phyloP scores from a whole-genome alignment of 2,329 filamentous ascomycete species.

The Cordyceps cicadae region DNA sequence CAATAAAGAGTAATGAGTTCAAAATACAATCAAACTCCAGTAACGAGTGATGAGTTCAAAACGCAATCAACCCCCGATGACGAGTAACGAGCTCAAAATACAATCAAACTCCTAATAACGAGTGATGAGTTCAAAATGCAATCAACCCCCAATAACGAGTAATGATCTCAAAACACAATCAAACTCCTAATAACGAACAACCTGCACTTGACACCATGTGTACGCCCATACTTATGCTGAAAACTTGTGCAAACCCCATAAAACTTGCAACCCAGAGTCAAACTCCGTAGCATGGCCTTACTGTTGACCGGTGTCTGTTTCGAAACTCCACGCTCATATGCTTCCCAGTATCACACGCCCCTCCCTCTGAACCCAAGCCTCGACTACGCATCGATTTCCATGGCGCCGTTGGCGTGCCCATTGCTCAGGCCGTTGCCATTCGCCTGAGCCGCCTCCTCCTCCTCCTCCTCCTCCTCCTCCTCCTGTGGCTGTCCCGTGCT shows the following conservation, averaged over 20 bases:
- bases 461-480: slow-evolving; percentile 17
- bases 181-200: neutral
- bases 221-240: neutral
- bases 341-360: neutral
- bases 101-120: neutral
- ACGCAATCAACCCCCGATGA: neutral
- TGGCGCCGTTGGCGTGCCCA: slow-evolving; percentile 30
- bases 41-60: neutral
- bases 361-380: neutral
- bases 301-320: neutral
- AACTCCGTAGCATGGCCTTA: neutral
- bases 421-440: slow-evolving; percentile 11
- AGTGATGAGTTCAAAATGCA: neutral
- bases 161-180: neutral
- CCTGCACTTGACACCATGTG: neutral
- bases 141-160: neutral
- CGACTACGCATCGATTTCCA: slow-evolving; percentile 35
- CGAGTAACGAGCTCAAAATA: neutral
- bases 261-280: neutral
- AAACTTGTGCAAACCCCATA: neutral
- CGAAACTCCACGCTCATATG: neutral
- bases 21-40: neutral
- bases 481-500: slow-evolving; percentile 24
- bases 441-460: slow-evolving; percentile 19
- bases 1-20: neutral